phyloP scores from a whole-genome alignment of 148 eudicot species.

The Fagopyrum homotropicum region DNA sequence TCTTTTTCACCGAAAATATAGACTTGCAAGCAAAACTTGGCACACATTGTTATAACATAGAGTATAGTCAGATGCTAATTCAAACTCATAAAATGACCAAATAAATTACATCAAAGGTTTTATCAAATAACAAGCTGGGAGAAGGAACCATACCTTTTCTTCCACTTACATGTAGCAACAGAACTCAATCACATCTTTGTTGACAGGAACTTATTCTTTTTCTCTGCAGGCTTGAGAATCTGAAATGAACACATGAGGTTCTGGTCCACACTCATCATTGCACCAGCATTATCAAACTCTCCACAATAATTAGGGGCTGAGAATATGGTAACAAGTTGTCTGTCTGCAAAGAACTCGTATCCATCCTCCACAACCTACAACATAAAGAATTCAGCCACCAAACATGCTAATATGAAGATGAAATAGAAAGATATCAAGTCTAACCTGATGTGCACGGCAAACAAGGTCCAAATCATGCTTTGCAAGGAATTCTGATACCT shows the following conservation, averaged over 20 bases:
- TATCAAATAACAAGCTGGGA: neutral
- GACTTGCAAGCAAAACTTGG: neutral
- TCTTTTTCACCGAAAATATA: neutral
- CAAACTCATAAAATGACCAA: neutral
- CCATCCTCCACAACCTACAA: constrained; percentile 77
- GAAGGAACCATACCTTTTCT: constrained; percentile 9
- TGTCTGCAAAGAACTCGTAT: constrained; percentile 71
- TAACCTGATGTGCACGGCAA: constrained; percentile 78
- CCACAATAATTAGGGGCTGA: constrained; percentile 79
- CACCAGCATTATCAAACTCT: constrained; percentile 79
- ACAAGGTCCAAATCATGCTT: constrained; percentile 72
- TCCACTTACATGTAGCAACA: neutral
- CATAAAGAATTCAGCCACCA: constrained; percentile 3
- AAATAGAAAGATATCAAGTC: neutral
- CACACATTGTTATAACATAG: neutral
- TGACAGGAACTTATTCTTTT: constrained; percentile 54
- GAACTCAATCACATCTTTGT: constrained; percentile 41
- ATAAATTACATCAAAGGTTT: neutral
- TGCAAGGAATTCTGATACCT: constrained; percentile 54
- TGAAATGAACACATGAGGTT: constrained; percentile 74
- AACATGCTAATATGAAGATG: neutral
- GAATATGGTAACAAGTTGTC: constrained; percentile 70
- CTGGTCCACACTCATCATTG: constrained; percentile 71
- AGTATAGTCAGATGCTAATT: neutral
- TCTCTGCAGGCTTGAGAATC: constrained; percentile 70